Conservation (phyloP, 2,329 filamentous ascomycete species). For the Claviceps humidiphila region DNA sequence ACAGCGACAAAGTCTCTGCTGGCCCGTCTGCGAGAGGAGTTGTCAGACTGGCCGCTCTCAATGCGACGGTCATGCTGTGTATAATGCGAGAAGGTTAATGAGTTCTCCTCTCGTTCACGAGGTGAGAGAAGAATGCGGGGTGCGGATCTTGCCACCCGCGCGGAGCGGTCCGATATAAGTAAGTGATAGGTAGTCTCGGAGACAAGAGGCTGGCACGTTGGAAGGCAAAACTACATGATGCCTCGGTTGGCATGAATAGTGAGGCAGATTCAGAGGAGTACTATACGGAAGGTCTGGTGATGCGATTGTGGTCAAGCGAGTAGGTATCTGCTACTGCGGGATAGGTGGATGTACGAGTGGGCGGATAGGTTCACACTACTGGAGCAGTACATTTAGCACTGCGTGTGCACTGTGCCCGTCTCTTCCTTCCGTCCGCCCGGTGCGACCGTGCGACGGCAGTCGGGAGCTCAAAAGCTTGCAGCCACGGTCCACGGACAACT, state of each 20-base stretch:
- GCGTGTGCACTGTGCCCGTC: background rate
- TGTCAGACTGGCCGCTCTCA: conserved; percentile 40
- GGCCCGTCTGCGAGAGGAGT: conserved; percentile 62
- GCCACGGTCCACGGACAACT: background rate
- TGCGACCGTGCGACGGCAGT: background rate
- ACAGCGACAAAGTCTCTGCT: conserved; percentile 22
- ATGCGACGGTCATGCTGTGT: conserved; percentile 24
- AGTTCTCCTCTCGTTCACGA: background rate
- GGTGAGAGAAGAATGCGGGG: conserved; percentile 42
- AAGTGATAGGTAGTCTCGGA: conserved; percentile 76
- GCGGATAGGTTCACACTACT: background rate
- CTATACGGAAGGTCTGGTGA: no score
- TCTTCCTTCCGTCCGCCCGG: background rate
- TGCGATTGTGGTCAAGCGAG: no score
- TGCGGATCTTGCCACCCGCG: conserved; percentile 73
- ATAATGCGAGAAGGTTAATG: conserved; percentile 10
- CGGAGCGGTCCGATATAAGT: conserved; percentile 83
- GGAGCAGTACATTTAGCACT: background rate
- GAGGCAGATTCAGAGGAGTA: no score
- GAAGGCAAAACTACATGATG: no score
- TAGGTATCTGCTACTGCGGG: background rate
- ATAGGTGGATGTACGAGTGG: background rate
- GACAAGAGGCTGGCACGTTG: conserved; percentile 58
- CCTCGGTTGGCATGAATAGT: conserved; percentile 5
- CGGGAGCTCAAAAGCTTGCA: background rate